phyloP scores from a whole-genome alignment of 1,284 basidiomycete species.

The Exobasidium rhododendri region DNA sequence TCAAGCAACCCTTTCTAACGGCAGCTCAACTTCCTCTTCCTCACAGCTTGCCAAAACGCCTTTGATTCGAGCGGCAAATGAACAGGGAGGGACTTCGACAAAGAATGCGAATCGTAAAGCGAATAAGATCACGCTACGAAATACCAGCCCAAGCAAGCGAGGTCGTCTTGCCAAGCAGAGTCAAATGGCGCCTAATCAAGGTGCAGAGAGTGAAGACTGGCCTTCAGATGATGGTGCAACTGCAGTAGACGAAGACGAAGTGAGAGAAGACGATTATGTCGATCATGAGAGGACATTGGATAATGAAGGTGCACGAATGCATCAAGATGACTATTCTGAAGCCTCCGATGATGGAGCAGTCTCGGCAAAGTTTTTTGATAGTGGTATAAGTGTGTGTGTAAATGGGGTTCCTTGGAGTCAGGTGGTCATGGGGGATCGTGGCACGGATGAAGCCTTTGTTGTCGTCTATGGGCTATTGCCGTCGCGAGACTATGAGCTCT shows the following conservation, averaged over 20 bases:
- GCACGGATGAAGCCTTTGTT: slow-evolving; percentile 42
- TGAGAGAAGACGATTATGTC: slow-evolving; percentile 11
- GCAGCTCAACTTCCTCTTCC: background rate
- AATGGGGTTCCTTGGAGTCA: slow-evolving; percentile 41
- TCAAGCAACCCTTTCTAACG: background rate
- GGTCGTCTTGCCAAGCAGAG: background rate
- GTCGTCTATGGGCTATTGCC: slow-evolving; percentile 46
- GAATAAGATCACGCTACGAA: slow-evolving; percentile 29
- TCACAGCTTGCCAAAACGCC: background rate
- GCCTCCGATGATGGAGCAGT: slow-evolving; percentile 7
- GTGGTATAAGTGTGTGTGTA: slow-evolving; percentile 34
- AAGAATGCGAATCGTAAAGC: slow-evolving; percentile 36
- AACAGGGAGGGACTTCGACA: slow-evolving; percentile 29
- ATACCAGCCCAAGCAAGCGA: slow-evolving; percentile 27
- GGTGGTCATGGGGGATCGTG: slow-evolving; percentile 38
- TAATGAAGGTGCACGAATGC: slow-evolving; percentile 21
- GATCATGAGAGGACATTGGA: slow-evolving; percentile 32
- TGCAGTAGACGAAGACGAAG: slow-evolving; percentile 33
- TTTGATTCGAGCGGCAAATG: background rate
- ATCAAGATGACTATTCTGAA: slow-evolving; percentile 15
- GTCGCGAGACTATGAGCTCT: slow-evolving; percentile 34
- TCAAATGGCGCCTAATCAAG: background rate
- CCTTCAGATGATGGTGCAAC: slow-evolving; percentile 35
- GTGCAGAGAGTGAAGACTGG: slow-evolving; percentile 30
- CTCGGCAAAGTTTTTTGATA: slow-evolving; percentile 28